Conservation (phyloP, 179 eudicot species). For the Beta lomatogona region DNA sequence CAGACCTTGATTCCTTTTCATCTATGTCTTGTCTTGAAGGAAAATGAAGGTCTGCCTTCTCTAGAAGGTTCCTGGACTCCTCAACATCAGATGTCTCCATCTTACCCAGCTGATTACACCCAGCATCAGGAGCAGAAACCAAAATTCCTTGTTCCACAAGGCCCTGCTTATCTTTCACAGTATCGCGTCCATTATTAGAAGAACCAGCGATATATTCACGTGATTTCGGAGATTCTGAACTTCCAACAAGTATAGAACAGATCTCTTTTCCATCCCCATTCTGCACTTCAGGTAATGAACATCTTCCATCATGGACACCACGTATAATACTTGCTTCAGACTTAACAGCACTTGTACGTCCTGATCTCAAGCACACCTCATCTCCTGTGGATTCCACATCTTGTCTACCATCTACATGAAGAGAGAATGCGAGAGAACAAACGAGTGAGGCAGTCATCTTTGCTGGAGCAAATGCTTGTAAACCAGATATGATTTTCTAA, state of each 20-base stretch:
- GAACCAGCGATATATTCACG: constrained; percentile 23
- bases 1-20: constrained; percentile 56
- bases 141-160: constrained; percentile 34
- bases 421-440: constrained; percentile 29
- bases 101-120: constrained; percentile 27
- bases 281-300: constrained; percentile 16
- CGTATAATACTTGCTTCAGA: constrained; percentile 29
- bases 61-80: constrained; percentile 27
- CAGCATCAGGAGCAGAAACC: constrained; percentile 27
- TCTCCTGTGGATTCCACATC: constrained; percentile 30
- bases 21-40: constrained; percentile 43
- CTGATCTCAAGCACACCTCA: constrained; percentile 33
- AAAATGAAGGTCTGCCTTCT: constrained; percentile 29
- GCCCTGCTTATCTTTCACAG: constrained; percentile 26
- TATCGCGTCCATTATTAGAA: constrained; percentile 17
- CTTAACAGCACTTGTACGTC: constrained; percentile 28
- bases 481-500: constrained; percentile 16
- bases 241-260: constrained; percentile 18
- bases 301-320: constrained; percentile 14
- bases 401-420: constrained; percentile 53
- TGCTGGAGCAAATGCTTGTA: constrained; percentile 23
- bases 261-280: constrained; percentile 19
- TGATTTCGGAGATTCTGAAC: constrained; percentile 15
- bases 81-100: constrained; percentile 33
- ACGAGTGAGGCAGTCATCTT: constrained; percentile 32